Evolutionary conservation across 2,329 filamentous ascomycete species (phyloP), one percentile per base, ranked within the genome.

Genomic region (Microthyrium microscopicum): DNA sequence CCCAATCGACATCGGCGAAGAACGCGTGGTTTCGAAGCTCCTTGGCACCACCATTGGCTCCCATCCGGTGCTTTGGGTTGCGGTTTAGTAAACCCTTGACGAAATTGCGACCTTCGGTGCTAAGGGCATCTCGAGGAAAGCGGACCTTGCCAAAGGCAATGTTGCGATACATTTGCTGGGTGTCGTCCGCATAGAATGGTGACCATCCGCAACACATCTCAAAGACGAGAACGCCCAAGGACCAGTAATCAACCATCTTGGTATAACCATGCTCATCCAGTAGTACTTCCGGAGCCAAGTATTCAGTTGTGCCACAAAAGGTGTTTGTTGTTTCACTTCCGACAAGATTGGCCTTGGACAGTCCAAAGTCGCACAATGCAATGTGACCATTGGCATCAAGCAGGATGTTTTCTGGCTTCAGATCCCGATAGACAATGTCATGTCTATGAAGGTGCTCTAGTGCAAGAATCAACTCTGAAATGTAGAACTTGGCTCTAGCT

Each of bases 191-290:
- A 47, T 95, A 98, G 59, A 98, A 98, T 0, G 89, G 89, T 48
- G 84, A 94, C 89, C 89, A 98, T 21, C 89, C 89, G 48, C 89
- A 98, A 62, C 89, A 98, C 89, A 98, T 98, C 56, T 98, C 89
- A 48, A 98, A 98, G 2, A 98, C 89, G 35, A 98, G 66, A 30
- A 98, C 89, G 37, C 89, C 89, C 9, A 98, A 67, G 2, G 89
- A 98, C 89, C 89, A 98, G 55, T 95, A 98, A 54, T 98, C 89
- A 5, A 98, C 89, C 89, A 98, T 95, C 61, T 95, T 95, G 35
- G 89, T 95, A 57, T 98, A 98, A 21, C 89, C 89, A 48, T 84
- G 81, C 60, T 98, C 89, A 45, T 98, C 89, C 28, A 98, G 62
- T 11, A 98, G 66, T 3, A 95, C 89, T 51, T 98, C 89, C 0